Base-by-base conservation (phyloP, 208 protist genomes). In the Trypanosoma scelopori region DNA sequence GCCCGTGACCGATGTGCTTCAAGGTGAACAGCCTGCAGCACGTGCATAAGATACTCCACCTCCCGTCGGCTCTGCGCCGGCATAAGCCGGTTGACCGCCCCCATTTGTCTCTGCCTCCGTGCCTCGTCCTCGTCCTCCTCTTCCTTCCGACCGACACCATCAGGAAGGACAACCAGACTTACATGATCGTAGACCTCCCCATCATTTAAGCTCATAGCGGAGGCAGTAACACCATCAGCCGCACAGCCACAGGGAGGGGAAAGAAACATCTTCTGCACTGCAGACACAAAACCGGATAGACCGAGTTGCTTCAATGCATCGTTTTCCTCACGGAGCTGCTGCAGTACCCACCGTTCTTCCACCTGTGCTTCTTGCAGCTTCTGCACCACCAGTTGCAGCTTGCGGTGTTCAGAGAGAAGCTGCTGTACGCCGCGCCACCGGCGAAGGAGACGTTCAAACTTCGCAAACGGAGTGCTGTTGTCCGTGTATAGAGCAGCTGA, bases 31-130 rank as follows among this genome's bases (percentile, higher is more conserved):
- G 42, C 55, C 3, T 48, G 42, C 23, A 60, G 16, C 13, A 60
- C 55, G 22, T 60, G 55, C 18, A 60, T 12, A 45, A 60, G 55
- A 48, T 60, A 60, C 11, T 45, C 20, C 30, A 60, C 20, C 22
- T 47, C 55, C 22, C 55, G 20, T 48, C 22, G 42, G 22, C 12
- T 6, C 30, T 60, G 55, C 42, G 55, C 42, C 5, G 30, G 16
- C 55, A 48, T 35, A 5, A 32, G 16, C 5, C 6, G 55, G 5
- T 16, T 15, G 22, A 18, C n/a, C 20, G 5, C 30, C 22, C 50
- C 41, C 25, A 7, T 51, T 3, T 11, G 13, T 37, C 5, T 23
- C n/a, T 18, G n/a, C 15, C 35, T 23, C 5, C n/a, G 28, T 43
- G 18, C 32, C n/a, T n/a, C n/a, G n/a, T n/a, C n/a, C n/a, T n/a